Percentiles rank a stretch among this genome's conserved stretches.
phyloP scores from a whole-genome alignment of 176 grass and related monocot genomes.

The Tillandsia leiboldiana region DNA sequence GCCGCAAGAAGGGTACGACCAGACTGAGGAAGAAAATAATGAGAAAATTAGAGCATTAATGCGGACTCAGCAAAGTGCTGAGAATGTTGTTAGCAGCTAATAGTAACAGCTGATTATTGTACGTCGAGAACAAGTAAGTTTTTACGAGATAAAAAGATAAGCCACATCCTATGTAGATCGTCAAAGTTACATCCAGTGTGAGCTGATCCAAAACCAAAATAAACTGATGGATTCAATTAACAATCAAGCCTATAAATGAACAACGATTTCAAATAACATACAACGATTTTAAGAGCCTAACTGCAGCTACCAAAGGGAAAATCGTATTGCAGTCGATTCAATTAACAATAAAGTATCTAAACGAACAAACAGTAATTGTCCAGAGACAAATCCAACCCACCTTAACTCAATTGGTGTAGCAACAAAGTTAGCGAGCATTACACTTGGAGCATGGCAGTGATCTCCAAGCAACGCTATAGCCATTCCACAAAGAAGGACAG shows the following conservation, averaged over 20 bases:
- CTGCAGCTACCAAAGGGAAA: neutral
- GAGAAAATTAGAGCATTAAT: neutral
- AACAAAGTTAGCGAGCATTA: constrained; percentile 73
- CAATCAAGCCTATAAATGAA: too few relatives aligned
- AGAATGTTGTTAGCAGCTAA: neutral
- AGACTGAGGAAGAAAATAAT: constrained; percentile 39
- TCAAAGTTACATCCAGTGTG: neutral
- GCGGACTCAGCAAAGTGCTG: too few relatives aligned
- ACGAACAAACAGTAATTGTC: constrained; percentile 4
- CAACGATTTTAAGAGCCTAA: neutral
- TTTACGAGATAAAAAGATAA: neutral
- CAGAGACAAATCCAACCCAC: constrained; percentile 20
- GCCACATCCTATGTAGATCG: neutral
- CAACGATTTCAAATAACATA: too few relatives aligned
- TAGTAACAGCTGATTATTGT: neutral
- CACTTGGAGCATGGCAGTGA: constrained; percentile 61
- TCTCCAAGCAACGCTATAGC: constrained; percentile 56
- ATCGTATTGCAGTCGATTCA: neutral
- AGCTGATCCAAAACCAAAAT: too few relatives aligned
- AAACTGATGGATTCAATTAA: too few relatives aligned
- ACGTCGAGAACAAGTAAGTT: neutral
- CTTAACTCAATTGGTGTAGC: constrained; percentile 92
- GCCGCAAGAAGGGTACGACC: constrained; percentile 77
- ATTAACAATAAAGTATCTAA: neutral
- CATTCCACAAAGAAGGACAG: constrained; percentile 76